Percentiles rank a stretch among this genome's conserved stretches.
Conservation (phyloP, 2,329 filamentous ascomycete species). For the Alternaria brassicicola region DNA sequence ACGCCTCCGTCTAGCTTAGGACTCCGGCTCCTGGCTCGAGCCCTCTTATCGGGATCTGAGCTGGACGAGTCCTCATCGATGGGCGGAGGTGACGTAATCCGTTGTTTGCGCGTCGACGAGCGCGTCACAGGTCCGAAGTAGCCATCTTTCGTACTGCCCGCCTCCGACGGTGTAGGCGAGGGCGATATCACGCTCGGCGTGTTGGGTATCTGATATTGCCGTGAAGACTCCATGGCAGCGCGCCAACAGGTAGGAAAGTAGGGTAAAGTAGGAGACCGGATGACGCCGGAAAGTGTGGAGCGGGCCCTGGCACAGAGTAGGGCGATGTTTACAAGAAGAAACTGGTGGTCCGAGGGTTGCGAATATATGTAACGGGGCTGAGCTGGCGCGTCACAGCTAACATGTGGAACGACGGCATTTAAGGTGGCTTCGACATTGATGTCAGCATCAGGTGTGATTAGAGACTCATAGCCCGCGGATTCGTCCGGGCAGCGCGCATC, state of each 20-base stretch:
- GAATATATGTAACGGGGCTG: slow-evolving; percentile 23
- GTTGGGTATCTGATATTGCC: slow-evolving; percentile 67
- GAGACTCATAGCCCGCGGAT: slow-evolving; percentile 32
- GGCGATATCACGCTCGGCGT: slow-evolving; percentile 90
- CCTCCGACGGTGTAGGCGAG: slow-evolving; percentile 65
- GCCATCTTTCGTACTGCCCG: slow-evolving; percentile 58
- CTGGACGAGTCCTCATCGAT: slow-evolving; percentile 68
- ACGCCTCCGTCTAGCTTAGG: slow-evolving; percentile 57
- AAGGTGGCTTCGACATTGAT: slow-evolving; percentile 35
- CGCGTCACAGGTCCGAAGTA: slow-evolving; percentile 79
- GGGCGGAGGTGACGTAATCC: slow-evolving; percentile 62
- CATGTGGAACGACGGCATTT: slow-evolving; percentile 19
- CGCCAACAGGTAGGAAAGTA: slow-evolving; percentile 57
- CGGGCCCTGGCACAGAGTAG: slow-evolving; percentile 33
- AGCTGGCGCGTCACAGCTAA: slow-evolving; percentile 23
- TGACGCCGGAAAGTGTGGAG: slow-evolving; percentile 60
- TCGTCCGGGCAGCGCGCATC: slow-evolving; percentile 46
- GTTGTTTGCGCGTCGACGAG: slow-evolving; percentile 68
- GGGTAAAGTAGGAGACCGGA: slow-evolving; percentile 64
- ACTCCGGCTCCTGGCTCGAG: slow-evolving; percentile 68
- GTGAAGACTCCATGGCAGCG: slow-evolving; percentile 53
- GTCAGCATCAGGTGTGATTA: slow-evolving; percentile 25
- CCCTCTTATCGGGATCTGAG: slow-evolving; percentile 61
- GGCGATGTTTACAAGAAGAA: slow-evolving; percentile 34
- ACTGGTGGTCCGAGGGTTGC: slow-evolving; percentile 16